Evolutionary conservation across 805 yeast genomes (phyloP).

Genomic region (Wickerhamomyces bovis): DNA sequence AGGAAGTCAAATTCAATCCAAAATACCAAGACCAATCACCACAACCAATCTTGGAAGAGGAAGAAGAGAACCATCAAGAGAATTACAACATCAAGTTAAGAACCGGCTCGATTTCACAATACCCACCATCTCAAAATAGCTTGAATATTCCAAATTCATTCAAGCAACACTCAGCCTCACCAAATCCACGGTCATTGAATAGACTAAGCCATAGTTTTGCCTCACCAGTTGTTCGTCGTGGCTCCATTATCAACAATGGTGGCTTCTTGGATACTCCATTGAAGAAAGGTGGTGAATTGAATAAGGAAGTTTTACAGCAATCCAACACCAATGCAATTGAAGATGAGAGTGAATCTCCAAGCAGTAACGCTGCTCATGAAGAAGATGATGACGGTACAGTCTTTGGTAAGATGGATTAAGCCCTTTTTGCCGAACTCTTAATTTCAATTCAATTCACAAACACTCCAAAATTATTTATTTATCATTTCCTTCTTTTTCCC

Average conservation of each 20-base stretch:
- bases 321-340: constrained; percentile 11
- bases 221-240: constrained; percentile 2
- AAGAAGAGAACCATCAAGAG: constrained; percentile 4
- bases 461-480: neutral
- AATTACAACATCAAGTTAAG: constrained; percentile 22
- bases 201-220: constrained; percentile 1
- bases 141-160: neutral
- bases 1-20: constrained; percentile 9
- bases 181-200: constrained; percentile 1
- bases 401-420: constrained; percentile 33
- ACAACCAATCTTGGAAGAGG: constrained; percentile 6
- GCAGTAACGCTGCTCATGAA: neutral
- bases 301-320: constrained; percentile 2
- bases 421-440: neutral
- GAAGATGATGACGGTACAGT: constrained; percentile 27
- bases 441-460: neutral
- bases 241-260: constrained; percentile 13
- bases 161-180: neutral
- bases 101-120: constrained; percentile 38
- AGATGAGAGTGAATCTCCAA: constrained; percentile 1
- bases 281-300: constrained; percentile 6
- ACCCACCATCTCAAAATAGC: constrained; percentile 33
- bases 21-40: constrained; percentile 13
- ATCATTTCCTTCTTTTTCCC: neutral
- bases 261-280: constrained; percentile 30